These are phyloP conservation scores for Sclerotinia minor DNA, from an alignment of 2,329 filamentous ascomycete genomes.

Conservation along the genomic window DNA sequence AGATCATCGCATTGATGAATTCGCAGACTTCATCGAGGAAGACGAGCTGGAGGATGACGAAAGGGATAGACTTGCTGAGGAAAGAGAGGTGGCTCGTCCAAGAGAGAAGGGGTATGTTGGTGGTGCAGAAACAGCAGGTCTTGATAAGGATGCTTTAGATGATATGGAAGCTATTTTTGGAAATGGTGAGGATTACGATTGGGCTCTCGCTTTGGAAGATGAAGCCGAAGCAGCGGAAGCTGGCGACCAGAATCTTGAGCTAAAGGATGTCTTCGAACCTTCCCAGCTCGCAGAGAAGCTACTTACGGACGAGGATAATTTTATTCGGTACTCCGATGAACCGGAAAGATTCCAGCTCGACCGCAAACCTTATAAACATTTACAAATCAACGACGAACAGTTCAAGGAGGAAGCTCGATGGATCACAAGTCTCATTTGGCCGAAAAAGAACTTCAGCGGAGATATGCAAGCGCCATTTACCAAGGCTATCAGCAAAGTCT, in stretches of 20 bases:
- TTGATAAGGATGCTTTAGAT: slow-evolving; percentile 90
- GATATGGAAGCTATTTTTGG: slow-evolving; percentile 97
- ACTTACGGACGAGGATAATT: slow-evolving; percentile 91
- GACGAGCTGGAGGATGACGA: slow-evolving; percentile 91
- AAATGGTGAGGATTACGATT: slow-evolving; percentile 92
- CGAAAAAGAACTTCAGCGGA: slow-evolving; percentile 68
- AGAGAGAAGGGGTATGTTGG: slow-evolving; percentile 67
- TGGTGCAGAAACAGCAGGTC: slow-evolving; percentile 75
- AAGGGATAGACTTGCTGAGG: slow-evolving; percentile 74
- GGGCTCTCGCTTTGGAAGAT: slow-evolving; percentile 87
- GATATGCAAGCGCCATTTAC: slow-evolving; percentile 82
- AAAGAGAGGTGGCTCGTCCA: slow-evolving; percentile 83
- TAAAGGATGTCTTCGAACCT: slow-evolving; percentile 98
- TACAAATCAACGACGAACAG: slow-evolving; percentile 78
- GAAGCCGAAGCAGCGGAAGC: slow-evolving; percentile 76
- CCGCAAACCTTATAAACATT: slow-evolving; percentile 80
- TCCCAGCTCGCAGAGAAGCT: slow-evolving; percentile 92
- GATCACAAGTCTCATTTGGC: slow-evolving; percentile 88
- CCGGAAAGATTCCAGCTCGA: slow-evolving; percentile 94
- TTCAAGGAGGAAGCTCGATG: slow-evolving; percentile 87
- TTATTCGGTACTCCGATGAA: slow-evolving; percentile 83
- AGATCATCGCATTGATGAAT: slow-evolving; percentile 69
- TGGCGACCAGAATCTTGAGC: slow-evolving; percentile 80
- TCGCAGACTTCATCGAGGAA: slow-evolving; percentile 96
- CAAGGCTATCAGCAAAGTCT: slow-evolving; percentile 83